phyloP scores from a whole-genome alignment of 371 early-diverging fungal species.

The Smittium mucronatum region DNA sequence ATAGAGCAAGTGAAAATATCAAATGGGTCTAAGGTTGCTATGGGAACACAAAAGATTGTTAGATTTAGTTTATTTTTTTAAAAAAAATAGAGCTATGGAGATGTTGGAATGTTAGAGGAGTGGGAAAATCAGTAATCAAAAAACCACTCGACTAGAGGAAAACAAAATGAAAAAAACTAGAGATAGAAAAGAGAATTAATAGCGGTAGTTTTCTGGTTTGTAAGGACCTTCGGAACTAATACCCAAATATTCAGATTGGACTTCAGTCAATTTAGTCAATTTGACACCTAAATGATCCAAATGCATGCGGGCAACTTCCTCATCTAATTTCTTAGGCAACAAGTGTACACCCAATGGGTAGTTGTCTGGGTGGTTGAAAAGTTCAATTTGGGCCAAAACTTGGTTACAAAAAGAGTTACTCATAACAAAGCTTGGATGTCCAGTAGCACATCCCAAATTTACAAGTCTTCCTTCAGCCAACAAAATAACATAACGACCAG shows the following conservation, averaged over 20 bases:
- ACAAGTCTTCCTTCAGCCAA: conserved; percentile 98
- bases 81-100: no score
- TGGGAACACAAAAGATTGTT: no score
- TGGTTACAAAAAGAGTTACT: conserved; percentile 98
- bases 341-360: conserved; percentile 96
- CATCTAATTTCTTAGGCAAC: conserved; percentile 97
- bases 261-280: conserved; percentile 54
- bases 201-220: conserved; percentile 92
- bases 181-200: conserved; percentile 33
- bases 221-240: conserved; percentile 80
- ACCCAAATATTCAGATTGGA: conserved; percentile 81
- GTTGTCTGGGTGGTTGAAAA: conserved; percentile 81
- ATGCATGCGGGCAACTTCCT: conserved; percentile 96
- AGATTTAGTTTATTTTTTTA: no score
- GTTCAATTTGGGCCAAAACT: conserved; percentile 94
- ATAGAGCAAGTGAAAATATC: no score
- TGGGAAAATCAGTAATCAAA: no score
- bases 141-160: no score
- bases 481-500: conserved; percentile 87
- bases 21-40: no score
- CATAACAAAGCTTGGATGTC: conserved; percentile 98
- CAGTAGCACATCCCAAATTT: conserved; percentile 98
- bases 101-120: no score
- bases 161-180: not conserved
- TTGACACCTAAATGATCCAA: conserved; percentile 91